These are phyloP conservation scores for Carallia pectinifolia DNA, from an alignment of 345 rosid genomes.

Conservation along the genomic window DNA sequence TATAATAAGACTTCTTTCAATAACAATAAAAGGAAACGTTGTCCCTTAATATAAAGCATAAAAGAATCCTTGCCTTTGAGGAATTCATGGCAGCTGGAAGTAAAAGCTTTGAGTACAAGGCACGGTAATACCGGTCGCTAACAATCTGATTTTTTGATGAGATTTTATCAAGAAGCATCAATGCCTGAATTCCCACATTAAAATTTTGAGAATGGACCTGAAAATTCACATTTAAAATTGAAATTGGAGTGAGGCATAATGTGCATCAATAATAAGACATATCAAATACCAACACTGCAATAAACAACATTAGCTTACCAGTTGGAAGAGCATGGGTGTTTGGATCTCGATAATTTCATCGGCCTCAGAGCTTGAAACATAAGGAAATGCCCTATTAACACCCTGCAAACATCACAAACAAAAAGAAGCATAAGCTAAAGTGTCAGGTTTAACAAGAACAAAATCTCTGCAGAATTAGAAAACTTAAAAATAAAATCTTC, in stretches of 20 bases:
- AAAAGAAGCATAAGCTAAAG: slow-evolving; percentile 7
- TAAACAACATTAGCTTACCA: slow-evolving; percentile 46
- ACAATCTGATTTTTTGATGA: slow-evolving; percentile 92
- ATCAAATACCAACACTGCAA: background rate
- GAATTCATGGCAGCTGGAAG: slow-evolving; percentile 91
- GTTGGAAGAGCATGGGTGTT: slow-evolving; percentile 84
- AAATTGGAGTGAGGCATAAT: slow-evolving; percentile 1
- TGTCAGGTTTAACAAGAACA: slow-evolving; percentile 1
- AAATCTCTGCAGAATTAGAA: slow-evolving; percentile 1
- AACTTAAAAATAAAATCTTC: background rate
- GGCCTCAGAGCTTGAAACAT: slow-evolving; percentile 77
- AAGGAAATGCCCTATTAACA: slow-evolving; percentile 96
- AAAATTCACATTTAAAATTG: slow-evolving; percentile 22
- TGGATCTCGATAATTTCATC: slow-evolving; percentile 84
- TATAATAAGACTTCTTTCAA: background rate
- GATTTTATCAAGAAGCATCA: slow-evolving; percentile 96
- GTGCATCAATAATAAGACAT: slow-evolving; percentile 1
- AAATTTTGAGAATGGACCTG: slow-evolving; percentile 95
- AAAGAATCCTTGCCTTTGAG: slow-evolving; percentile 67
- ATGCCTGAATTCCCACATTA: slow-evolving; percentile 88
- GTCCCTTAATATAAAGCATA: background rate
- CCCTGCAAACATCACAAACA: slow-evolving; percentile 52
- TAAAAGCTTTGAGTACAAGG: slow-evolving; percentile 86
- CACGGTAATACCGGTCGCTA: slow-evolving; percentile 92
- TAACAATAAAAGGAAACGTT: background rate